A percentile compares a stretch with the other conserved stretches of the same genome.
Evolutionary conservation across 768 basidiomycete species (phyloP).

Genomic region (Mycena chlorophos): DNA sequence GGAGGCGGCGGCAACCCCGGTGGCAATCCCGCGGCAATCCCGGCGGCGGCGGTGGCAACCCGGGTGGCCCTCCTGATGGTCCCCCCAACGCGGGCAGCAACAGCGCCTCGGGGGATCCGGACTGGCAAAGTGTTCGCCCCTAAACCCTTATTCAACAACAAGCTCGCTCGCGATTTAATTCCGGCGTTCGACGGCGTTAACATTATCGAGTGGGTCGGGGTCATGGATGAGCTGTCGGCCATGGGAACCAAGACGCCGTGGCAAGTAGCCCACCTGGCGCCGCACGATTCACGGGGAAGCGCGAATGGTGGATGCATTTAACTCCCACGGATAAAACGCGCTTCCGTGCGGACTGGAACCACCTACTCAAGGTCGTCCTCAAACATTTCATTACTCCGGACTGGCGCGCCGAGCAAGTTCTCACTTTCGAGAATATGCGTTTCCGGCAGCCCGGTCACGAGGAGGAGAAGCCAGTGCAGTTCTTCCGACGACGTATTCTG

Average conservation of each 20-base stretch:
- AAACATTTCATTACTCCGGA: not conserved
- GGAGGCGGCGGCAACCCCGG: not conserved
- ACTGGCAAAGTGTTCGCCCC: no score
- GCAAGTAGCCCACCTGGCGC: not conserved
- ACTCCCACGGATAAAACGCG: not conserved
- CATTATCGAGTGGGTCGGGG: not conserved
- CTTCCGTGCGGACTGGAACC: not conserved
- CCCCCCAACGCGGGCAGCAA: no score
- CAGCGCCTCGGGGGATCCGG: not conserved
- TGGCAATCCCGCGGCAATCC: not conserved
- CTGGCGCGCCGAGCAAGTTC: not conserved
- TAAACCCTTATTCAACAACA: not conserved
- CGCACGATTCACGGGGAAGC: not conserved
- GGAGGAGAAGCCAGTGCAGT: conserved; percentile 1
- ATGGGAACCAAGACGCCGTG: not conserved
- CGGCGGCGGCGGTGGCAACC: no score
- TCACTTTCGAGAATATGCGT: conserved; percentile 2
- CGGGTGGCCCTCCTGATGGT: no score
- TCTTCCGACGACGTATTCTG: conserved; percentile 2
- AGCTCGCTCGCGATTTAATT: not conserved
- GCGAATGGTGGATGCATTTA: conserved; percentile 5
- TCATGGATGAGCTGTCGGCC: not conserved
- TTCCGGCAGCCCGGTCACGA: conserved; percentile 2
- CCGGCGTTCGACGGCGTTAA: not conserved
- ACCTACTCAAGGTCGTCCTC: not conserved